Evolutionary conservation across 257 asterid species (phyloP), one percentile per base, ranked within the genome.

Genomic region (Coffea canephora): DNA sequence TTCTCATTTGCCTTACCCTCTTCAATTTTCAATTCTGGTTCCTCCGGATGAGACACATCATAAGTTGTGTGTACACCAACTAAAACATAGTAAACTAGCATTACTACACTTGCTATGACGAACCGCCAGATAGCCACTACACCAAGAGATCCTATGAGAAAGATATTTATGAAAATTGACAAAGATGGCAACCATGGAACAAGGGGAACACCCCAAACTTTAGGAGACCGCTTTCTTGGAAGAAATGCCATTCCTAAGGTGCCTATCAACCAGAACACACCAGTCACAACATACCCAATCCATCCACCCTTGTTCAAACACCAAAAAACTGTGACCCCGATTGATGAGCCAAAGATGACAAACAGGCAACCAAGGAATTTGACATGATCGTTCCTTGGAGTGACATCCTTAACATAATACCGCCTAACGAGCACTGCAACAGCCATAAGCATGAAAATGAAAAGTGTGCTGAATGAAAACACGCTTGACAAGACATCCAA

Each of bases 381-480:
- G 76, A 83, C 67, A n/a, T 69, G 80, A 11, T 90, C 95, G 0
- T 73, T 8, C 74, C 72, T 89, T 0, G 91, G 89, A 6, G 99
- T 93, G 12, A 87, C 90, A 49, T 87, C 94, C 77, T 84, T 87
- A 25, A 89, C 91, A n/a, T 90, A 90, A 83, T 93, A 95, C 55
- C 98, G 89, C 55, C 99, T 86, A 83, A 88, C 80, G 18, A 95
- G 96, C 88, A 95, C 84, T 0, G 99, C 99, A 75, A 95, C 92
- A 0, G 99, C 98, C 98, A 95, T 92, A 41, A 95, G 97, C 99
- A 93, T 95, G 92, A 95, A 95, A 68, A 95, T 92, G 82, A 93
- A 90, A 76, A 95, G 95, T 0, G 99, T 95, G 82, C 97, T 91
- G 48, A 95, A 92, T 0, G 99, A 95, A 16, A 95, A 78, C 11